phyloP scores from a whole-genome alignment of 2,329 filamentous ascomycete genomes.

The Cercospora zeae-maydis region DNA sequence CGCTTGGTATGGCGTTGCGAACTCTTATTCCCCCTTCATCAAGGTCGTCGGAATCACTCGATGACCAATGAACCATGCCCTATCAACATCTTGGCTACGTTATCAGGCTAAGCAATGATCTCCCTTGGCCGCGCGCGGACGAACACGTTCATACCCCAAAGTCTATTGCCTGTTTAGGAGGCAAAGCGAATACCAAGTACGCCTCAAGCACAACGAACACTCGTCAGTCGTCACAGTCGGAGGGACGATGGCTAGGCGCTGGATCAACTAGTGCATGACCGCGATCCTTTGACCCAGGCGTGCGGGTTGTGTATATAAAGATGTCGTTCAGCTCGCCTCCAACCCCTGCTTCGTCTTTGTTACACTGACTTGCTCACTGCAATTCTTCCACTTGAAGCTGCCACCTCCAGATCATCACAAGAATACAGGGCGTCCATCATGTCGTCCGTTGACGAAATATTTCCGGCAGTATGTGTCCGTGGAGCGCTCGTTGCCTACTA shows the following conservation, averaged over 20 bases:
- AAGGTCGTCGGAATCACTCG: background rate
- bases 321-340: background rate
- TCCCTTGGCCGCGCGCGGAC: background rate
- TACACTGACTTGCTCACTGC: background rate
- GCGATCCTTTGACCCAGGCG: background rate
- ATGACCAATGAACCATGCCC: background rate
- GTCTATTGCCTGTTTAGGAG: background rate
- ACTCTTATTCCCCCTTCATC: background rate
- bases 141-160: background rate
- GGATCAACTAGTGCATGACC: background rate
- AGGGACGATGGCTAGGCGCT: background rate
- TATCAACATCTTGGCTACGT: background rate
- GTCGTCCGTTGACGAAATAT: constrained; percentile 2
- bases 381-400: background rate
- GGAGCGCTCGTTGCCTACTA: background rate
- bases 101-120: constrained; percentile 8
- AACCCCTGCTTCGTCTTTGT: background rate
- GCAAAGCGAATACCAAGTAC: background rate
- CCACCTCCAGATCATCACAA: background rate
- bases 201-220: background rate
- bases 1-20: background rate
- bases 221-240: background rate
- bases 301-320: background rate
- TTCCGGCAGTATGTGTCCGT: background rate
- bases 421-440: background rate